A percentile compares a stretch with the other conserved stretches of the same genome.
These are phyloP conservation scores for Mycena filopes DNA, from an alignment of 768 basidiomycete species.

Conservation along the genomic window DNA sequence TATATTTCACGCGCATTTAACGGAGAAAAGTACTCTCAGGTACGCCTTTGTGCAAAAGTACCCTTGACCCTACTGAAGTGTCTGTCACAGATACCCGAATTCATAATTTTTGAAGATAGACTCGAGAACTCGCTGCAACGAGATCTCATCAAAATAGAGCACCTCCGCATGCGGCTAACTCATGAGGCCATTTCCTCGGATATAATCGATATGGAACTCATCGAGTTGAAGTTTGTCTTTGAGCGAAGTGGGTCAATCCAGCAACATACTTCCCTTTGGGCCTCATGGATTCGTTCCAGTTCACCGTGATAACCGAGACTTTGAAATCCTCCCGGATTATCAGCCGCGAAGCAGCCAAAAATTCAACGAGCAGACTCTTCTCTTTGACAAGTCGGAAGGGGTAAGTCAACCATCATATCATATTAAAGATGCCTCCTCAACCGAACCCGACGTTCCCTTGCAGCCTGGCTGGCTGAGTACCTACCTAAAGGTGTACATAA, in stretches of 20 bases:
- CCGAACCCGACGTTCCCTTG: conserved; percentile 3
- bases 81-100: conserved; percentile 76
- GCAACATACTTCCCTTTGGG: neutral
- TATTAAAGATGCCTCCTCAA: neutral
- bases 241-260: conserved; percentile 65
- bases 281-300: conserved; percentile 48
- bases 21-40: conserved; percentile 87
- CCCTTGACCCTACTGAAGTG: conserved; percentile 4
- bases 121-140: conserved; percentile 88
- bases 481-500: conserved; percentile 82
- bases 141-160: conserved; percentile 84
- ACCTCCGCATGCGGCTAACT: conserved; percentile 83
- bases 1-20: conserved; percentile 83
- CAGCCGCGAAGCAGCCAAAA: conserved; percentile 66
- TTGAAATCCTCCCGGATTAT: conserved; percentile 79
- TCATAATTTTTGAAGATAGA: conserved; percentile 81
- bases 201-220: conserved; percentile 83
- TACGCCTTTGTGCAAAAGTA: conserved; percentile 34
- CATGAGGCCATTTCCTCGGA: conserved; percentile 80
- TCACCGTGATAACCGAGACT: conserved; percentile 91
- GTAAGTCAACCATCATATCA: conserved; percentile 52
- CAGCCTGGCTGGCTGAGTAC: conserved; percentile 79
- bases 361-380: conserved; percentile 73
- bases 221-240: conserved; percentile 86
- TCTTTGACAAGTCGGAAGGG: conserved; percentile 72